These are phyloP conservation scores for Amphichorda felina DNA, from an alignment of 2,329 filamentous ascomycete species.

Conservation along the genomic window DNA sequence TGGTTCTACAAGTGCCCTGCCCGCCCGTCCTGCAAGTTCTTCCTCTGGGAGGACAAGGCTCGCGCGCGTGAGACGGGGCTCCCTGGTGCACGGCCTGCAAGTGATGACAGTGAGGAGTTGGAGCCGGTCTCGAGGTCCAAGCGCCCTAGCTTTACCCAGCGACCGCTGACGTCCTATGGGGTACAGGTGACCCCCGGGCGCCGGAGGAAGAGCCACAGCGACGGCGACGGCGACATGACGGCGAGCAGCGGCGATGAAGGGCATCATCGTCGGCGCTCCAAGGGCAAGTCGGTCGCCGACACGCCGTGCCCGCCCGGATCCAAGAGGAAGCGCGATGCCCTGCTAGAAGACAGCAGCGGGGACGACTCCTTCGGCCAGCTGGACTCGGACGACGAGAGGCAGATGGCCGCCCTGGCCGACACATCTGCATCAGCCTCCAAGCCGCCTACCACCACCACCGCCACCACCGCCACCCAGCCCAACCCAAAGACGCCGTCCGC, in stretches of 20 bases:
- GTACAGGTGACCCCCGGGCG: slow-evolving; percentile 12
- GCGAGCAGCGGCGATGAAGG: no score
- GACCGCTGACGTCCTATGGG: slow-evolving; percentile 13
- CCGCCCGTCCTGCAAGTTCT: slow-evolving; percentile 28
- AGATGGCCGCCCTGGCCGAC: slow-evolving; percentile 23
- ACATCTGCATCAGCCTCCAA: slow-evolving; percentile 18
- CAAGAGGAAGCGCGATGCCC: slow-evolving; percentile 16
- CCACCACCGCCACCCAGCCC: slow-evolving; percentile 4
- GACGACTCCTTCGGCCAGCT: slow-evolving; percentile 18
- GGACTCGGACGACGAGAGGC: slow-evolving; percentile 24
- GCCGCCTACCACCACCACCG: slow-evolving; percentile 6
- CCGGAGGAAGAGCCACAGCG: slow-evolving; percentile 2
- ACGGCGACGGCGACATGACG: not conserved
- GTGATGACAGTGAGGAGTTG: not conserved
- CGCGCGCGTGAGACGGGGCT: slow-evolving; percentile 14
- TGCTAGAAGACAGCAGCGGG: slow-evolving; percentile 11
- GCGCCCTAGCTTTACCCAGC: slow-evolving; percentile 16
- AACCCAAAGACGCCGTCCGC: slow-evolving; percentile 14
- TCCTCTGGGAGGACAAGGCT: slow-evolving; percentile 30
- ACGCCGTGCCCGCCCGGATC: no score
- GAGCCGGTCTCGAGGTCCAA: slow-evolving; percentile 10
- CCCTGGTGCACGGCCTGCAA: not conserved
- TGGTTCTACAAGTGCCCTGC: slow-evolving; percentile 28
- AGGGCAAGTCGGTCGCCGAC: no score
- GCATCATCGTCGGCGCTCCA: no score